Conservation (phyloP, 495 filamentous ascomycete genomes). For the Cercophora newfieldiana region DNA sequence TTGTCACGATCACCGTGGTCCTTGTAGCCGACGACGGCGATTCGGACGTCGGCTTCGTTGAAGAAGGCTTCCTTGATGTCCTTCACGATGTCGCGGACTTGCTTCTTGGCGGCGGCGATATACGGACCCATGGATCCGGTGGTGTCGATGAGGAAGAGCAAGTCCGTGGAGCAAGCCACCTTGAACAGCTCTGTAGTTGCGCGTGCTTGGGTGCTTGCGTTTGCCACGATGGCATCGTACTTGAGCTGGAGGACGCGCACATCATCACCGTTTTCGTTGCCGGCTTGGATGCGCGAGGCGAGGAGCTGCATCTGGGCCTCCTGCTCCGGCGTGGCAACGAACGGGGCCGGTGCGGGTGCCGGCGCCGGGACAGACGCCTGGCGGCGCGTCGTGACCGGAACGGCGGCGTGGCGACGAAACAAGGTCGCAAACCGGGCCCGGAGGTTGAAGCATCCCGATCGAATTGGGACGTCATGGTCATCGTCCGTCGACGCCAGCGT, state of each 20-base stretch:
- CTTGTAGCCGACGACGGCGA: conserved; percentile 44
- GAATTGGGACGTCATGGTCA: background rate
- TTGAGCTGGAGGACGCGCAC: conserved; percentile 29
- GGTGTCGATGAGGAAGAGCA: conserved; percentile 44
- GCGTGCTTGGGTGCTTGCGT: conserved; percentile 1
- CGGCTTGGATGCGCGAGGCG: background rate
- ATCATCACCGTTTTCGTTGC: background rate
- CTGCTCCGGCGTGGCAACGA: background rate
- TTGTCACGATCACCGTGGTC: conserved; percentile 35
- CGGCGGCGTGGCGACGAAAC: background rate
- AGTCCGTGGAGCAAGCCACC: conserved; percentile 37
- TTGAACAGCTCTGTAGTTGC: conserved; percentile 33
- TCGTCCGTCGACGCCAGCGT: background rate
- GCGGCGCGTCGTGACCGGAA: background rate
- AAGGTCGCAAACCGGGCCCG: background rate
- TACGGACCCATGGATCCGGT: conserved; percentile 36
- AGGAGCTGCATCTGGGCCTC: background rate
- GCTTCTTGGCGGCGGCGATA: conserved; percentile 37
- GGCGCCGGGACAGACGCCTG: too few relatives aligned
- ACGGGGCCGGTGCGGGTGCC: background rate
- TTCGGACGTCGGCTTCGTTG: conserved; percentile 42
- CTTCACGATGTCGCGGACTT: conserved; percentile 36
- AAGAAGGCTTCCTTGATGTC: conserved; percentile 40
- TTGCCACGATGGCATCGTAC: conserved; percentile 22
- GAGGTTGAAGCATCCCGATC: background rate